Evolutionary conservation across 2,329 filamentous ascomycete genomes (phyloP), one percentile per base, ranked within the genome.

Genomic region (Pseudogymnoascus sp.): DNA sequence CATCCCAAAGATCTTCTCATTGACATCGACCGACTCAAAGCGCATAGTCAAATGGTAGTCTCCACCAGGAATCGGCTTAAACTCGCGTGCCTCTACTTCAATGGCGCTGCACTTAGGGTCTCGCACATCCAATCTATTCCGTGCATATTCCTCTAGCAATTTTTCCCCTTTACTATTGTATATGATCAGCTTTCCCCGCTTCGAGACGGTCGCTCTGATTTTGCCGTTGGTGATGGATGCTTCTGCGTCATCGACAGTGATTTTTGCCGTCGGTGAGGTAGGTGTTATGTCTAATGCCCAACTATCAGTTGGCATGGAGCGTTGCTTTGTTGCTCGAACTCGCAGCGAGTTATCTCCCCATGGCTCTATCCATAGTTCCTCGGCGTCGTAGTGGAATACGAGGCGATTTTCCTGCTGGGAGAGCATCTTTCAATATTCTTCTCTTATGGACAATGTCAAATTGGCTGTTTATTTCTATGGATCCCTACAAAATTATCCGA

Each of bases 1-100:
- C 84, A 87, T 87, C 18, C 85, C 85, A 66, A 78, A 88, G n/a
- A 88, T 80, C 67, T 79, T 82, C 69, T 88, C 85, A 16, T 79
- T 73, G 0, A 73, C 71, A 60, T 79, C 70, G 59, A 81, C 68
- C 1, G 79, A 81, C 68, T 87, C 84, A 60, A 87, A 78, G 0
- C 85, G 76, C 65, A 79, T 74, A 0, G 82, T 86, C 7, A 87
- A 72, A 59, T 82, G 78, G 66, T 82, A 86, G 60, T 81, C 77
- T 4, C 73, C 73, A 3, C 78, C 78, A 0, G 74, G 67, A 6
- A 77, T 76, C 0, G 79, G 75, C 28, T 75, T 76, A 63, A 81
- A 78, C 61, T 82, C 79, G 18, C 80, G 74, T 0, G 78, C 79
- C 66, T 79, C 76, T 18, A 82, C 69, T 7, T 78, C 73, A 1